These are phyloP conservation scores for Colletotrichum tropicale DNA, from an alignment of 2,329 filamentous ascomycete species.

Conservation along the genomic window DNA sequence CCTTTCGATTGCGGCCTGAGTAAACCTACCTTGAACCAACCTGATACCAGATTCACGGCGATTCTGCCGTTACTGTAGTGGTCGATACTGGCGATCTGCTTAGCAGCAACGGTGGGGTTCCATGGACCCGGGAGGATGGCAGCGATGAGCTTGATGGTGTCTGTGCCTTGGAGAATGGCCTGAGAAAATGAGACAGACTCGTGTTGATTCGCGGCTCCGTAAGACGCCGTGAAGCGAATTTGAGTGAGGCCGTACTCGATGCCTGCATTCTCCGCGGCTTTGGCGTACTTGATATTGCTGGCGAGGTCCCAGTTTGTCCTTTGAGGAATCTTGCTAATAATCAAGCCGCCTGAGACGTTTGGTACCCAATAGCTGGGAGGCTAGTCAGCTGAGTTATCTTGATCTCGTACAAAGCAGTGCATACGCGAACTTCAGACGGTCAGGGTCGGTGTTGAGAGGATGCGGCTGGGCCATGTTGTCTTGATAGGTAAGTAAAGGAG, in stretches of 20 bases:
- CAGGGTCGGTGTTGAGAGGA: constrained; percentile 9
- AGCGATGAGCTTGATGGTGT: constrained; percentile 54
- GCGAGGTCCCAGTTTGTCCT: constrained; percentile 52
- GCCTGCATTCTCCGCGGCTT: constrained; percentile 49
- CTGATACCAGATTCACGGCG: constrained; percentile 56
- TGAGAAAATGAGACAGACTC: constrained; percentile 58
- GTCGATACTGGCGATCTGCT: constrained; percentile 58
- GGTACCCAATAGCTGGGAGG: constrained; percentile 52
- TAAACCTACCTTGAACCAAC: constrained; percentile 51
- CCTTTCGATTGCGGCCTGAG: neutral
- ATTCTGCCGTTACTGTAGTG: constrained; percentile 55
- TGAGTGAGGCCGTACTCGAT: constrained; percentile 58
- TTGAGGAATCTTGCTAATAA: constrained; percentile 57
- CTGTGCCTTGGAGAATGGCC: constrained; percentile 49
- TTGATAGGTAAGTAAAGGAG: neutral
- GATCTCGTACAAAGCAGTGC: neutral
- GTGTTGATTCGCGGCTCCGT: constrained; percentile 52
- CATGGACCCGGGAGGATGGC: constrained; percentile 55
- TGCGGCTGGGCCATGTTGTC: constrained; percentile 3
- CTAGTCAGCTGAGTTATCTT: constrained; percentile 9
- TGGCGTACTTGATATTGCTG: constrained; percentile 52
- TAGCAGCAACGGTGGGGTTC: constrained; percentile 56
- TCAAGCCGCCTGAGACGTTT: constrained; percentile 57
- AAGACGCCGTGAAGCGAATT: constrained; percentile 57
- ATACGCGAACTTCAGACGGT: constrained; percentile 26